Evolutionary conservation across 164 flowering plant genomes (phyloP).

Genomic region (Kingdonia uniflora): DNA sequence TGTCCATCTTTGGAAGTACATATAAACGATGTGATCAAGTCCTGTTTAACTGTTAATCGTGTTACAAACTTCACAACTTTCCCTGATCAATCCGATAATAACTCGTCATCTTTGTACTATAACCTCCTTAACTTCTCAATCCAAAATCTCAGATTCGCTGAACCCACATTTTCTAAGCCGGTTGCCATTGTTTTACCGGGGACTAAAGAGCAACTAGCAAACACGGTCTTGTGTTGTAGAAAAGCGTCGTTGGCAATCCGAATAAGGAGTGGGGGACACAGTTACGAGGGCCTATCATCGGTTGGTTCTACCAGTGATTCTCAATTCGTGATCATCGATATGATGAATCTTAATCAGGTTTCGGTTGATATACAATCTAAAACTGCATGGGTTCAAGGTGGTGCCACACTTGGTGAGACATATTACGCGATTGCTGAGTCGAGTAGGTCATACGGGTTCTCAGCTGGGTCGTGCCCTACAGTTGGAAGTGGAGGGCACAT

Average conservation of each 20-base stretch:
- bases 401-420: constrained; percentile 11
- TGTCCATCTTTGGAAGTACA: constrained; percentile 4
- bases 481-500: constrained; percentile 8
- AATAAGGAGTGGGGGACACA: constrained; percentile 4
- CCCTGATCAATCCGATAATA: not conserved
- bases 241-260: constrained; percentile 3
- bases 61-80: constrained; percentile 3
- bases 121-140: not conserved
- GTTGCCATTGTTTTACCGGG: not conserved
- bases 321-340: constrained; percentile 5
- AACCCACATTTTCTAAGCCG: not conserved
- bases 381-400: constrained; percentile 5
- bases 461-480: constrained; percentile 10
- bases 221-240: constrained; percentile 1
- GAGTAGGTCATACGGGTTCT: constrained; percentile 1
- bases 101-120: not conserved
- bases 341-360: constrained; percentile 4
- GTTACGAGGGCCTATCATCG: constrained; percentile 3
- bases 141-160: not conserved
- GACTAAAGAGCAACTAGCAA: constrained; percentile 3
- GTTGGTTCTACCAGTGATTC: not conserved
- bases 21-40: constrained; percentile 3
- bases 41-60: not conserved
- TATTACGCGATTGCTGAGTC: constrained; percentile 9
- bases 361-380: not conserved